These are phyloP conservation scores for Skeletonema tropicum DNA, from an alignment of 108 stramenopile species.

Conservation along the genomic window DNA sequence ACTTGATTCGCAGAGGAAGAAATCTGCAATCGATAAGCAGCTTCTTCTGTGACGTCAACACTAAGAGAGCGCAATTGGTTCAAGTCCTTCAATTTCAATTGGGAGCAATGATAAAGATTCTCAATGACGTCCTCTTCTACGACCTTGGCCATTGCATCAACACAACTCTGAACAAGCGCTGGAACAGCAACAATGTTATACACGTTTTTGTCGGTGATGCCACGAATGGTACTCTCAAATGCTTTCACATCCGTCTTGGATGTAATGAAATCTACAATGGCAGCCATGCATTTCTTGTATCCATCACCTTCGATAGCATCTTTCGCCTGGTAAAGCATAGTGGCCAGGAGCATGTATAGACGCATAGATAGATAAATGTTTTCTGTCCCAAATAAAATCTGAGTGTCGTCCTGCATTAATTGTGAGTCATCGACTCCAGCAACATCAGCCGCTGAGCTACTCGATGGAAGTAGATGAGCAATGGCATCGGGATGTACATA, in stretches of 20 bases:
- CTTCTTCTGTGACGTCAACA: constrained; percentile 60
- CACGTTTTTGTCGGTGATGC: constrained; percentile 45
- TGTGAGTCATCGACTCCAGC: constrained; percentile 13
- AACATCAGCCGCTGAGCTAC: constrained; percentile 40
- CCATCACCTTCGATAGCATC: constrained; percentile 6
- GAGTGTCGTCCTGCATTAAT: constrained; percentile 32
- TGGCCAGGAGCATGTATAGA: constrained; percentile 62
- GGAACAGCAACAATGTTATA: constrained; percentile 67
- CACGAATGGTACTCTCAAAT: constrained; percentile 66
- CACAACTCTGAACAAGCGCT: constrained; percentile 69
- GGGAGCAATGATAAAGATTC: constrained; percentile 61
- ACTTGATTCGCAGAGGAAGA: constrained; percentile 51
- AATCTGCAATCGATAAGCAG: constrained; percentile 75
- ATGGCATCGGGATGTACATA: constrained; percentile 66
- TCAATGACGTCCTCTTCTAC: constrained; percentile 65
- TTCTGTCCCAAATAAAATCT: constrained; percentile 75
- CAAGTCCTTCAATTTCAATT: constrained; percentile 62
- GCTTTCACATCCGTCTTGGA: constrained; percentile 50
- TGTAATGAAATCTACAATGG: constrained; percentile 47
- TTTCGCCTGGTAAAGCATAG: constrained; percentile 62
- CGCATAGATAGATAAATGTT: constrained; percentile 79
- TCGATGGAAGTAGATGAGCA: constrained; percentile 49
- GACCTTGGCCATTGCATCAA: constrained; percentile 52
- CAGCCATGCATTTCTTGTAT: constrained; percentile 41
- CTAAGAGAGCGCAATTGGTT: constrained; percentile 57